A percentile compares a stretch with the other conserved stretches of the same genome.
Evolutionary conservation across 2,329 filamentous ascomycete genomes (phyloP).

Genomic region (Thelonectria blattea): DNA sequence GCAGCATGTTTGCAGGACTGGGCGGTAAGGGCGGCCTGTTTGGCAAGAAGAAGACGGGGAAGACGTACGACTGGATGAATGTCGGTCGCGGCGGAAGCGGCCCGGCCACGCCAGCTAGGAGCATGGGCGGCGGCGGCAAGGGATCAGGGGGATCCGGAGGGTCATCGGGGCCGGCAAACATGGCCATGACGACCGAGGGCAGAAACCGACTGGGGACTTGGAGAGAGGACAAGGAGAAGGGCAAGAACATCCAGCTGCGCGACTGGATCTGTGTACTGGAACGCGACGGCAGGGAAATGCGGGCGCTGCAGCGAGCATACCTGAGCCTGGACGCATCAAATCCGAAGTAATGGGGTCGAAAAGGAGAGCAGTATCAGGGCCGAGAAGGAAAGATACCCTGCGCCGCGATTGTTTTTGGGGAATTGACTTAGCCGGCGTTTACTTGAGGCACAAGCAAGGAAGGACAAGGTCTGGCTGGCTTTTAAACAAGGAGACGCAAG

Average conservation of each 20-base stretch:
- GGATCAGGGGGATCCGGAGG: slow-evolving; percentile 41
- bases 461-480: slow-evolving; percentile 19
- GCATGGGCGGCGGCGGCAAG: slow-evolving; percentile 42
- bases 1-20: slow-evolving; percentile 72
- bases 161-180: slow-evolving; percentile 39
- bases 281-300: slow-evolving; percentile 72
- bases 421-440: slow-evolving; percentile 46
- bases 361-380: slow-evolving; percentile 22
- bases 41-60: slow-evolving; percentile 65
- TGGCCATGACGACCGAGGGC: slow-evolving; percentile 61
- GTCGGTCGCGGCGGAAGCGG: slow-evolving; percentile 58
- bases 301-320: slow-evolving; percentile 66
- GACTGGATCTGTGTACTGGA: slow-evolving; percentile 84
- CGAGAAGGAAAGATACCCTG: slow-evolving; percentile 40
- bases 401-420: slow-evolving; percentile 39
- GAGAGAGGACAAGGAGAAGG: slow-evolving; percentile 79
- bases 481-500: slow-evolving; percentile 7
- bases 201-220: slow-evolving; percentile 73
- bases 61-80: slow-evolving; percentile 80
- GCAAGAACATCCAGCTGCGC: slow-evolving; percentile 80
- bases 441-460: slow-evolving; percentile 33
- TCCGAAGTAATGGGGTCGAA: slow-evolving; percentile 43
- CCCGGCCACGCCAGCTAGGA: slow-evolving; percentile 56
- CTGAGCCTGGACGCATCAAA: slow-evolving; percentile 57
- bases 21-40: slow-evolving; percentile 65